Base-by-base conservation (phyloP, 208 protist species). In the Leishmania tarentolae region DNA sequence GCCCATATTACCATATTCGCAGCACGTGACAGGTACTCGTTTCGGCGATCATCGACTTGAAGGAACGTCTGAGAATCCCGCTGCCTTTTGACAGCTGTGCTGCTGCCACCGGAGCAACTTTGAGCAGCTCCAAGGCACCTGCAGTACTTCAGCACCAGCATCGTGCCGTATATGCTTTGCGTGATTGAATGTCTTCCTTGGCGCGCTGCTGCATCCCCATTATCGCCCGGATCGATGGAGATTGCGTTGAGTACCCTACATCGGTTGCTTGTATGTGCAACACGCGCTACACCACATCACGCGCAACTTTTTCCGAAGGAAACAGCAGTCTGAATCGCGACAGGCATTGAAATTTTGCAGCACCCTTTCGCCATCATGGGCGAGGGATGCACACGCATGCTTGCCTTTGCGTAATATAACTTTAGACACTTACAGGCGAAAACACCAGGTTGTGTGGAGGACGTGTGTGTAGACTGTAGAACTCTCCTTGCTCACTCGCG, bases 281-380 rank as follows among this genome's bases (percentile, higher is more conserved):
- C 78, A 37, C 94, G 44, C 86, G 94, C 21, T 92, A 93, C 75
- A 53, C 85, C 47, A 96, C 92, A 42, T 47, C 72, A n/a, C 78
- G 82, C 17, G 81, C 91, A 31, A 84, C 80, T 24, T 95, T 96
- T 82, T 87, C 81, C 15, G 46, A 88, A 86, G 40, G 94, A 97
- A 72, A 88, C 88, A 19, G 75, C 82, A 6, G 88, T 97, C n/a
- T 91, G 89, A 37, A 81, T 97, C n/a, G 85, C 86, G 3, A 88
- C 94, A 21, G 94, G 95, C 83, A 87, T 96, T 72, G 93, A 92
- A 13, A 91, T 85, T 24, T 79, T 97, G 53, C 92, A 97, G 81
- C 88, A 92, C 35, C 79, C 94, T 63, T 83, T 85, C 11, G 46
- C 66, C 75, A 90, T 97, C 80, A 90, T 97, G 40, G 92, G 93